Evolutionary conservation across 805 yeast genomes (phyloP), one percentile per base, ranked within the genome.

Genomic region (Kregervanrija fluxuum): DNA sequence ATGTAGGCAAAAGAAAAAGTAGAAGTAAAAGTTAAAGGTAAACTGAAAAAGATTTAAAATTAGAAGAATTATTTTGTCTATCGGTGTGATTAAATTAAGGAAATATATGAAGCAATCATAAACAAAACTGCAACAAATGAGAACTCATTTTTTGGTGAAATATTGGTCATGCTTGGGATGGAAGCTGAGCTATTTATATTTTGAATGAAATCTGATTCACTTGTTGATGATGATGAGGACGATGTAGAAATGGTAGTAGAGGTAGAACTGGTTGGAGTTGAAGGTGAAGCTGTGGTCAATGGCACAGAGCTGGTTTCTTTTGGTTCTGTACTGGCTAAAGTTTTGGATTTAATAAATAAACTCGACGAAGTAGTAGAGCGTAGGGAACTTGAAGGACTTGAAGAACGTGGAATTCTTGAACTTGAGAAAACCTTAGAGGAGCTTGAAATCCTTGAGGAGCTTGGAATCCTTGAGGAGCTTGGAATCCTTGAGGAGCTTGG

Each of bases 51-150:
- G 6, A 6, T 22, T 8, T 22, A 8, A 8, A 22, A 22, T 22
- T 22, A 22, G 28, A 22, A 22, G 6, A 22, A 22, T 22, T 22
- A 22, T 22, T 22, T 22, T 22, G 28, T 22, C 28, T 6, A 14
- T 14, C n/a, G 16, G 34, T n/a, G n/a, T 5, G 16, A 30, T 38
- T 31, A 43, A 8, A 45, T 35, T 31, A 45, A 33, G 42, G 30
- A 41, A 3, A 45, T n/a, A 8, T 31, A 10, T n/a, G 42, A 45
- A 2, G 35, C 36, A 10, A 45, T 14, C 30, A 41, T 10, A 8
- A 38, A 33, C 17, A 43, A 6, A n/a, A 30, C 5, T 14, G 40
- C 32, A 11, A 35, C 11, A 11, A 43, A 4, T 13, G 49, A 43
- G 8, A 33, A 16, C 11, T 11, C 16, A n/a, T 40, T 30, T 31